A percentile compares a stretch with the other conserved stretches of the same genome.
phyloP scores from a whole-genome alignment of 768 basidiomycete species.

The Baorangia bicolor region DNA sequence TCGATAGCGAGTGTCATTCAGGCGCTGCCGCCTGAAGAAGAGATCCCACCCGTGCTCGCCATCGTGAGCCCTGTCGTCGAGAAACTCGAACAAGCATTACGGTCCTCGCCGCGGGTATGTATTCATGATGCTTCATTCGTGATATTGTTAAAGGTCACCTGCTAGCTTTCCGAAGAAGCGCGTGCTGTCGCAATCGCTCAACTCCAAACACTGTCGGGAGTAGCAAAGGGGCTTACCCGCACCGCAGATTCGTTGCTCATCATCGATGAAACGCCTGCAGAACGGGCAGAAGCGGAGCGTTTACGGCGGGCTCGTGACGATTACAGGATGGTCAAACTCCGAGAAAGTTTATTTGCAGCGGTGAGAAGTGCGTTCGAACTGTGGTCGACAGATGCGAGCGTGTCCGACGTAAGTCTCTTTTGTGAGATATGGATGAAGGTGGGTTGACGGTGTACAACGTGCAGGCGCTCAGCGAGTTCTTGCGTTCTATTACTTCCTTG shows the following conservation, averaged over 20 bases:
- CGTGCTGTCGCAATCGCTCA: constrained; percentile 64
- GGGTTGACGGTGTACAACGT: constrained; percentile 2
- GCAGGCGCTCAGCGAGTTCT: constrained; percentile 77
- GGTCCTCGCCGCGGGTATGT: constrained; percentile 52
- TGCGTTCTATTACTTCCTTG: constrained; percentile 83
- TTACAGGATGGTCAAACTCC: constrained; percentile 56
- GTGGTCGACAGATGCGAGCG: constrained; percentile 78
- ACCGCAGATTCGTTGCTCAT: constrained; percentile 65
- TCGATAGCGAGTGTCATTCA: constrained; percentile 93
- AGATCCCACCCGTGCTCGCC: constrained; percentile 74
- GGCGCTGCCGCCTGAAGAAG: constrained; percentile 77
- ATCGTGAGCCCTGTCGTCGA: constrained; percentile 76
- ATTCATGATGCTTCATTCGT: background rate
- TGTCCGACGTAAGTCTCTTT: constrained; percentile 63
- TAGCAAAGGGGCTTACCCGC: constrained; percentile 84
- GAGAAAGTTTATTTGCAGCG: constrained; percentile 62
- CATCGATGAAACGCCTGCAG: constrained; percentile 55
- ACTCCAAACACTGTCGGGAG: constrained; percentile 78
- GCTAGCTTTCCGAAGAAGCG: constrained; percentile 72
- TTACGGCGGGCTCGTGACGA: constrained; percentile 66
- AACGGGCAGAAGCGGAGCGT: constrained; percentile 48
- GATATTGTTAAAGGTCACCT: background rate
- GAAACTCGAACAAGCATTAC: constrained; percentile 63
- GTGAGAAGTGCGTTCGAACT: constrained; percentile 62
- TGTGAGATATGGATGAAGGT: background rate